Base-by-base conservation (phyloP, 257 asterid genomes). In the Scutellaria baicalensis region DNA sequence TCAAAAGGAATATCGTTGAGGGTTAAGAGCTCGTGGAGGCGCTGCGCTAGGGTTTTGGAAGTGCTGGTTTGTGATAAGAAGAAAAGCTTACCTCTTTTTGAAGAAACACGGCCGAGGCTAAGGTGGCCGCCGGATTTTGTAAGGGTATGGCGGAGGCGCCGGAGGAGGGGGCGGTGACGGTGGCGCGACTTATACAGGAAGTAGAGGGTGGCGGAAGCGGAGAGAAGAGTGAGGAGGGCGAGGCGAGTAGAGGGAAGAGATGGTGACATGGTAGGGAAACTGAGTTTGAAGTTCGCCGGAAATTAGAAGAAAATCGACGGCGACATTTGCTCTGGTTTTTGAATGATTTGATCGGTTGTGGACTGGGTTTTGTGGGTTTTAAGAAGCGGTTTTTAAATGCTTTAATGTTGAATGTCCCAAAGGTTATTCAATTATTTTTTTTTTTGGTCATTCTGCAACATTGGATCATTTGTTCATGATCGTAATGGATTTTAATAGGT, bases 171-270 rank as follows among this genome's bases (percentile, higher is more conserved):
- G 79, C 78, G 80, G 64, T 70, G 84, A 71, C 84, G 96, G 66
- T 85, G 83, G 79, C 87, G 98, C 57, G 96, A 91, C 72, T 87
- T 93, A 84, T 89, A 89, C 75, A 93, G 75, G 64, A 91, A 80
- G 82, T 64, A 89, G 51, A 87, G 58, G 49, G 97, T 83, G 68
- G 93, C 86, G 69, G 99, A 77, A 84, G 95, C 87, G 77, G 99
- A 89, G 75, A 93, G 76, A 64, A 93, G 85, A 35, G 96, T 70
- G 66, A 93, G 86, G 70, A 93, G 55, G 38, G 89, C 69, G 64
- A 88, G 85, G 71, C 93, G 95, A 6, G 88, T 40, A 17, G 91
- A 78, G 55, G 91, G 77, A 50, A 74, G 75, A 12, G 92, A 71
- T 1, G 85, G 80, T 17, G 86, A 47, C 96, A 92, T 89, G 76